Evolutionary conservation across 257 asterid species (phyloP).

Genomic region (Nicotiana tomentosiformis): DNA sequence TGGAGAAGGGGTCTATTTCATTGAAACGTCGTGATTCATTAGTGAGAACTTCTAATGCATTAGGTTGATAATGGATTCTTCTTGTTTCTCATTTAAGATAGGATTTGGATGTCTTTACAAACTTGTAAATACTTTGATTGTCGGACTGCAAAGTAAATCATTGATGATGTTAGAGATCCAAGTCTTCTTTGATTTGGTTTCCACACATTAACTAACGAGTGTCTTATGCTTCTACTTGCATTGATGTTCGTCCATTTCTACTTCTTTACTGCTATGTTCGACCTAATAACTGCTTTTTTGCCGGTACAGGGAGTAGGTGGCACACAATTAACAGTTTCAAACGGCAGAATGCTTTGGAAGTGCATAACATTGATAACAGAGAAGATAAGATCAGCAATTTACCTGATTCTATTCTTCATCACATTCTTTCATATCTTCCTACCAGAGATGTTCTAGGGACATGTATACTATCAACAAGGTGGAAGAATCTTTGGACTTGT

Average conservation of each 20-base stretch:
- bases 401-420: conserved; percentile 45
- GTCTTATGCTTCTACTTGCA: not conserved
- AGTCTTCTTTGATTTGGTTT: not conserved
- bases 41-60: not conserved
- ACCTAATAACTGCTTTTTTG: not conserved
- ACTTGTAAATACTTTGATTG: not conserved
- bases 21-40: not conserved
- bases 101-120: not conserved
- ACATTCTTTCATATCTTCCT: conserved; percentile 45
- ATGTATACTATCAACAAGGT: conserved; percentile 39
- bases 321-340: conserved; percentile 20
- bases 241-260: not conserved
- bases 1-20: not conserved
- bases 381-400: conserved; percentile 40
- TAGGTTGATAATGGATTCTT: not conserved
- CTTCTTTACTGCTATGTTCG: not conserved
- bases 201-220: not conserved
- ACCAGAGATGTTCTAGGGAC: conserved; percentile 49
- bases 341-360: conserved; percentile 12
- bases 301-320: not conserved
- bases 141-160: not conserved
- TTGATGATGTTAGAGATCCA: not conserved
- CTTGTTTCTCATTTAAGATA: not conserved
- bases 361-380: conserved; percentile 11
- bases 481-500: conserved; percentile 48